Evolutionary conservation across 805 yeast genomes (phyloP), one percentile per base, ranked within the genome.

Genomic region (Candida sonorensis): DNA sequence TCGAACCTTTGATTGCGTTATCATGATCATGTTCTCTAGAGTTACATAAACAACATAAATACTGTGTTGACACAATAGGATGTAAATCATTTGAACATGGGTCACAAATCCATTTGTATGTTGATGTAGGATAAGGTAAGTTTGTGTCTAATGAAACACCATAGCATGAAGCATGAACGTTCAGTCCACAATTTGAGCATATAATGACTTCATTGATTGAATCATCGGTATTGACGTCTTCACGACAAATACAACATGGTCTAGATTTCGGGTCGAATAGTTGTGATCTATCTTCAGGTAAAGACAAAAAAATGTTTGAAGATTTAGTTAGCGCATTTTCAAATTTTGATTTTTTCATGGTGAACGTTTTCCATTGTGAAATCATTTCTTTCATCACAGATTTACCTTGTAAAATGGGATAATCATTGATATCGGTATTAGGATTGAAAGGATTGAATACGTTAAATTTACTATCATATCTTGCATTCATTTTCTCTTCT

Each of bases 91-190:
- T 84, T 4, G 76, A 64, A 50, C 96, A 87, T 1, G 77, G 66
- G 45, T 85, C 94, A 58, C 96, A 87, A 17, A 67, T 59, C 96
- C 96, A 86, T 35, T 67, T 69, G 7, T 62, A 67, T 13, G 36
- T 44, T 4, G 36, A 30, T 10, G 38, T 38, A 22, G n/a, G 27
- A 4, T n/a, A 33, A 18, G 26, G 31, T 36, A 30, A 15, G 31
- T 41, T 8, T 7, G 27, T 24, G n/a, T 29, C 24, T 9, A 50
- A 17, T 3, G 34, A 31, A 7, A 67, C 51, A 0, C 94, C 95
- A 48, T 77, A 79, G 47, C 95, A 87, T 0, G 68, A 53, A 3
- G 71, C 62, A 51, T 87, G 96, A 2, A 79, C 85, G 34, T 66
- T 66, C 20, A 84, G 57, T 0, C 82, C 82, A 61, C 95, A 87